Conservation (phyloP, 2,329 filamentous ascomycete genomes). For the Colletotrichum coccodes region DNA sequence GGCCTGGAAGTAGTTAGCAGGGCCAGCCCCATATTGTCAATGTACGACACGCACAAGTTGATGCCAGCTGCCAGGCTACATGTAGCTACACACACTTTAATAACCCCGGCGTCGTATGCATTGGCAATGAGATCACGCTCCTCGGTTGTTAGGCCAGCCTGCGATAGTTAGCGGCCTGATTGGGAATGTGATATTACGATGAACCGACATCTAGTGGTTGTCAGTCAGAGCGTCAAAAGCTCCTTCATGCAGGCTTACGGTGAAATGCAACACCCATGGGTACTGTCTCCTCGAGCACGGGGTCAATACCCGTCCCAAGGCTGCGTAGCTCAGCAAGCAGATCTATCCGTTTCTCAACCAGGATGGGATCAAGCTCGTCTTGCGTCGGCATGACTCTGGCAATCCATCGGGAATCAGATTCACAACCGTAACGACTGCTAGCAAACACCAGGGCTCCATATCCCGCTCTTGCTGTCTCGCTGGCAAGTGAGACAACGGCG, state of each 20-base stretch:
- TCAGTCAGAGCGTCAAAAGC: neutral
- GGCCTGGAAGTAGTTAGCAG: conserved; percentile 47
- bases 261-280: conserved; percentile 79
- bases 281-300: conserved; percentile 71
- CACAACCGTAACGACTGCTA: conserved; percentile 73
- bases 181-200: neutral
- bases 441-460: conserved; percentile 81
- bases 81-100: conserved; percentile 80
- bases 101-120: conserved; percentile 74
- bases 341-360: conserved; percentile 70
- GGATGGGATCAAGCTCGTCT: conserved; percentile 54
- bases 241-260: conserved; percentile 56
- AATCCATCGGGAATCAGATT: conserved; percentile 75
- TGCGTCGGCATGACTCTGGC: conserved; percentile 70
- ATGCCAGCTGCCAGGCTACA: conserved; percentile 87
- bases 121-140: conserved; percentile 78
- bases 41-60: conserved; percentile 61
- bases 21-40: neutral
- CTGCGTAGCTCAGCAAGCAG: conserved; percentile 74
- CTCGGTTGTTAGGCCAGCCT: conserved; percentile 78
- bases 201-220: conserved; percentile 47
- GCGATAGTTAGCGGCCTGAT: conserved; percentile 37
- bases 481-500: conserved; percentile 74
- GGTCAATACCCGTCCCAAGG: conserved; percentile 73
- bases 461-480: conserved; percentile 74